These are phyloP conservation scores for Thyridium curvatum DNA, from an alignment of 2,329 filamentous ascomycete genomes.

Conservation along the genomic window DNA sequence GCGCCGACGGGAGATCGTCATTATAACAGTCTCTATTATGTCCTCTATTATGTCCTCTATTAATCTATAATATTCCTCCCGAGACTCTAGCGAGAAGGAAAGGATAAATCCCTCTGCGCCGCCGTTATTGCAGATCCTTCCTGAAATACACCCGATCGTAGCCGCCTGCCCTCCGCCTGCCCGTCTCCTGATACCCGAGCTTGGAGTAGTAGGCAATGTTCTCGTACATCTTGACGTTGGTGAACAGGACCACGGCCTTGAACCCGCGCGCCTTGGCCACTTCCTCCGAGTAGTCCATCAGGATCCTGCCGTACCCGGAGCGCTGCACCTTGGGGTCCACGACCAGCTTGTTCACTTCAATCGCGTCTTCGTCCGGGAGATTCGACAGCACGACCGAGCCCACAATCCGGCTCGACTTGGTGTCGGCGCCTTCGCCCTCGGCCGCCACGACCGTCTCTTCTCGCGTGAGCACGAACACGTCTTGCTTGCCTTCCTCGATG, in stretches of 20 bases:
- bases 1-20: too few species aligned
- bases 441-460: neutral
- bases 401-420: conserved; percentile 4
- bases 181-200: conserved; percentile 23
- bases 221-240: conserved; percentile 15
- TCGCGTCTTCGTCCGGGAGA: conserved; percentile 1
- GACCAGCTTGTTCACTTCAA: conserved; percentile 15
- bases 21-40: too few species aligned
- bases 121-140: conserved; percentile 7
- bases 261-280: conserved; percentile 7
- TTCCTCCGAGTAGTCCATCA: conserved; percentile 12
- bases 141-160: conserved; percentile 28
- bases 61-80: too few species aligned
- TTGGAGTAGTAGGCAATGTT: conserved; percentile 12
- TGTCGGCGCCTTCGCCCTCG: neutral
- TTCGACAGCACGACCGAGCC: conserved; percentile 20
- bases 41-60: too few species aligned
- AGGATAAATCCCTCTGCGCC: too few species aligned
- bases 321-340: conserved; percentile 11
- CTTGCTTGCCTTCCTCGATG: conserved; percentile 10
- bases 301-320: conserved; percentile 12
- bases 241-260: conserved; percentile 9
- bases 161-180: conserved; percentile 19
- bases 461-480: conserved; percentile 15
- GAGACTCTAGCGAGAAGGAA: too few species aligned